Evolutionary conservation across 2,329 filamentous ascomycete genomes (phyloP).

Genomic region (Talaromyces amestolkiae): DNA sequence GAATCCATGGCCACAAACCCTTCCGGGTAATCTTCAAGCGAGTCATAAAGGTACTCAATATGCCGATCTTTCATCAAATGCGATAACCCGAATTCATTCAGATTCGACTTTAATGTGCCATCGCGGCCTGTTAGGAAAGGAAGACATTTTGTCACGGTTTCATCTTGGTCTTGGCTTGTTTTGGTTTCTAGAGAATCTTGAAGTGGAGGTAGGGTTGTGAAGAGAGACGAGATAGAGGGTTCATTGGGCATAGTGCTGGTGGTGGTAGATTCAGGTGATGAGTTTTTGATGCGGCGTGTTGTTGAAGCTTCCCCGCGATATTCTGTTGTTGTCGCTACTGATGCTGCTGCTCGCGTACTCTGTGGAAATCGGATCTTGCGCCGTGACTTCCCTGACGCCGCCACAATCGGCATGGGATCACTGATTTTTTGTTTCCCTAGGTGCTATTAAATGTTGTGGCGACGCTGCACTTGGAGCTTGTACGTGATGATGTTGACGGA

Average conservation of each 20-base stretch:
- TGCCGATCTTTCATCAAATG: slow-evolving; percentile 64
- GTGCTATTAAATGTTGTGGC: background rate
- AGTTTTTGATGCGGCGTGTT: background rate
- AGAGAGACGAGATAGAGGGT: slow-evolving; percentile 33
- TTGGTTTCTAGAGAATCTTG: slow-evolving; percentile 65
- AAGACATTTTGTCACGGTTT: slow-evolving; percentile 66
- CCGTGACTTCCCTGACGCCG: slow-evolving; percentile 34
- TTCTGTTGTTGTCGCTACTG: slow-evolving; percentile 15
- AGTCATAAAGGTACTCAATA: slow-evolving; percentile 47
- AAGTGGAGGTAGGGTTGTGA: slow-evolving; percentile 56
- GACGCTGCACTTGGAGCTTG: background rate
- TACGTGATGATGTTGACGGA: slow-evolving; percentile 7
- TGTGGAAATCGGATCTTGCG: slow-evolving; percentile 41
- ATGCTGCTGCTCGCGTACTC: slow-evolving; percentile 25
- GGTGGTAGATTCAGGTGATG: background rate
- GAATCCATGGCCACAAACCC: slow-evolving; percentile 75
- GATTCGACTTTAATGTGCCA: slow-evolving; percentile 50
- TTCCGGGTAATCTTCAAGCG: slow-evolving; percentile 61
- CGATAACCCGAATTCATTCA: slow-evolving; percentile 73
- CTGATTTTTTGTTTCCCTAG: background rate
- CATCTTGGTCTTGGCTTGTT: slow-evolving; percentile 66
- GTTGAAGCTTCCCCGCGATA: slow-evolving; percentile 21
- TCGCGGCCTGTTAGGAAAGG: slow-evolving; percentile 59
- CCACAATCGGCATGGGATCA: slow-evolving; percentile 36
- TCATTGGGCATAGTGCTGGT: background rate